Evolutionary conservation across 306 rosid species (phyloP), one percentile per base, ranked within the genome.

Genomic region (Cucurbita ficifolia): DNA sequence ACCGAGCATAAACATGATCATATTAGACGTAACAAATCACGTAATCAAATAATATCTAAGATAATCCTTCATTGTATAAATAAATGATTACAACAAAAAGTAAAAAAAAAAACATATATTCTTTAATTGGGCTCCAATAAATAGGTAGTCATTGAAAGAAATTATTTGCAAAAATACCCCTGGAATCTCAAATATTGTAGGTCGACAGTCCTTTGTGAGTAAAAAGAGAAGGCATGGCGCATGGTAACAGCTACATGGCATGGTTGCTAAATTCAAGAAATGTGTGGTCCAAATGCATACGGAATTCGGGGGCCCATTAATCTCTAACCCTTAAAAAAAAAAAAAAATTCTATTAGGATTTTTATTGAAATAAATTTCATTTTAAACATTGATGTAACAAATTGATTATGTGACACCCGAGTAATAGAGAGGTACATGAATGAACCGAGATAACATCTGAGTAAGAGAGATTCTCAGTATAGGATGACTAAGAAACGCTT

Each of bases 251-350:
- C 19, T 3, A 43, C 38, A 22, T 45, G 55, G 55, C 19, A 45
- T 49, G 39, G 40, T 67, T 67, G 73, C 55, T 67, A 67, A 67
- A 67, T 67, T 67, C 55, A 22, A 67, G 55, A 67, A 67, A 67
- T 42, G 4, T 67, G 71, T 64, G 73, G 73, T 67, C 73, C 73
- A 43, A 67, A 21, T 42, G 54, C 19, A 45, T 67, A 67, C 73
- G 21, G 19, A 45, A 5, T 21, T 65, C 1, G 6, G 38, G 70
- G 72, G 10, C 72, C 72, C 72, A 43, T 45, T 67, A 10, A 10
- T 65, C 0, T 42, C 18, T 8, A 16, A 17, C 10, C 68, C 46
- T 61, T 24, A 57, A 18, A 7, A 54, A 8, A 7, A 13, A 59
- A 12, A 22, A 11, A 58, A 11, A 3, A 4, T n/a, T 53, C n/a